Evolutionary conservation across 169 alveolate species (phyloP).

Genomic region (Plasmodium fragile): DNA sequence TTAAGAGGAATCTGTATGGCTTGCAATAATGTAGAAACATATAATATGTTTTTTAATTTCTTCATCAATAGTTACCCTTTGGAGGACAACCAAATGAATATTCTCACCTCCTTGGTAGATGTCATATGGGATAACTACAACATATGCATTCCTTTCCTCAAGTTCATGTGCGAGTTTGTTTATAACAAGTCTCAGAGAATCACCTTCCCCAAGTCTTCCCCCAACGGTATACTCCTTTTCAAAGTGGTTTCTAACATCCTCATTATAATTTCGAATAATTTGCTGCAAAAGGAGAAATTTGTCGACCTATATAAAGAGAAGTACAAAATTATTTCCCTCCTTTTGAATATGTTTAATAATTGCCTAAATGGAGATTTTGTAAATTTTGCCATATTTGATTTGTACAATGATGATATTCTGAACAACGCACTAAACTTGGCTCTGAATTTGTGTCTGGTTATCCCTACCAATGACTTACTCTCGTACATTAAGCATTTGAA

Average conservation of each 20-base stretch:
- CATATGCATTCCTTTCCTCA: constrained; percentile 92
- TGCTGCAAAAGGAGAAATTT: constrained; percentile 85
- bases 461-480: constrained; percentile 91
- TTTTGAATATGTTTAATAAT: constrained; percentile 90
- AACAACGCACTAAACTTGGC: constrained; percentile 91
- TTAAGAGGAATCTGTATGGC: constrained; percentile 90
- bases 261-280: constrained; percentile 82
- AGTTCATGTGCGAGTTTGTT: constrained; percentile 91
- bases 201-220: constrained; percentile 92
- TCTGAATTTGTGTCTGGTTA: constrained; percentile 90
- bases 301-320: constrained; percentile 90
- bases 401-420: constrained; percentile 93
- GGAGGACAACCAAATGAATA: constrained; percentile 85
- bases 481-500: constrained; percentile 88
- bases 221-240: constrained; percentile 93
- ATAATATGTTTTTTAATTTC: constrained; percentile 91
- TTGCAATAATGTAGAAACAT: constrained; percentile 88
- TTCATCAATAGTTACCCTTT: constrained; percentile 91
- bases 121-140: constrained; percentile 93
- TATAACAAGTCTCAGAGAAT: constrained; percentile 92
- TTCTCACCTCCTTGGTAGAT: constrained; percentile 90
- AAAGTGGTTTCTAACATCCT: constrained; percentile 91
- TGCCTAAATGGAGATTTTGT: constrained; percentile 94
- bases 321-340: constrained; percentile 93
- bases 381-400: constrained; percentile 94